Evolutionary conservation across 2,329 filamentous ascomycete genomes (phyloP).

Genomic region (Fusarium robinianum): DNA sequence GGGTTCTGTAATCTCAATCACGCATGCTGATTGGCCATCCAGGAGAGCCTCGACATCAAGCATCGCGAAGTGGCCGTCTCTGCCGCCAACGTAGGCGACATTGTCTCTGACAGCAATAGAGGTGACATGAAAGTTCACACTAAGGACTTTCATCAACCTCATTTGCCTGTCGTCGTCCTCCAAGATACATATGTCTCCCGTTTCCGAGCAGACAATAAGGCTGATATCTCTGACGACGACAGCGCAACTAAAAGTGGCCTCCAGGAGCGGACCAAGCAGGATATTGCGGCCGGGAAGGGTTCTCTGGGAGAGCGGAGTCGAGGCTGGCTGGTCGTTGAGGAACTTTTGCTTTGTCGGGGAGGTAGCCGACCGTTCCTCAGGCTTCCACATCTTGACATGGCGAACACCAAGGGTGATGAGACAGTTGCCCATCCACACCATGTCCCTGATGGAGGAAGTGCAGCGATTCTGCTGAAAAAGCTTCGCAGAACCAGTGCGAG

Average conservation of each 20-base stretch:
- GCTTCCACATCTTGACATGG: constrained; percentile 91
- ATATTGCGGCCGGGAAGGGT: constrained; percentile 87
- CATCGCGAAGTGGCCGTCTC: constrained; percentile 61
- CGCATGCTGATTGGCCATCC: constrained; percentile 45
- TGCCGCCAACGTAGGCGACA: constrained; percentile 70
- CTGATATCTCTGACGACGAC: constrained; percentile 70
- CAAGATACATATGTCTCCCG: constrained; percentile 85
- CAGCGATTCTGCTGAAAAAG: constrained; percentile 89
- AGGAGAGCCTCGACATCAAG: constrained; percentile 57
- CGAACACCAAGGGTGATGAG: constrained; percentile 87
- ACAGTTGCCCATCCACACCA: constrained; percentile 86
- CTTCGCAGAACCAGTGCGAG: constrained; percentile 77
- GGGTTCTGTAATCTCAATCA: constrained; percentile 46
- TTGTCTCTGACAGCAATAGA: constrained; percentile 66
- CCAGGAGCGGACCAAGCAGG: constrained; percentile 77
- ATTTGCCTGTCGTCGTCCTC: constrained; percentile 76
- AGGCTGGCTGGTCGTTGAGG: constrained; percentile 45
- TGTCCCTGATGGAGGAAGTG: constrained; percentile 81
- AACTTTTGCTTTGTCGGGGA: constrained; percentile 69
- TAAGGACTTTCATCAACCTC: constrained; percentile 68
- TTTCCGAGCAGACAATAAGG: constrained; percentile 83
- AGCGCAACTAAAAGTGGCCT: constrained; percentile 82
- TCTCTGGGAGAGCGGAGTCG: constrained; percentile 50
- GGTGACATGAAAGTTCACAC: constrained; percentile 68
- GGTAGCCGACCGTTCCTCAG: constrained; percentile 66